A percentile compares a stretch with the other conserved stretches of the same genome.
These are phyloP conservation scores for Dactylellina sp. DNA, from an alignment of 2,329 filamentous ascomycete species.

Conservation along the genomic window DNA sequence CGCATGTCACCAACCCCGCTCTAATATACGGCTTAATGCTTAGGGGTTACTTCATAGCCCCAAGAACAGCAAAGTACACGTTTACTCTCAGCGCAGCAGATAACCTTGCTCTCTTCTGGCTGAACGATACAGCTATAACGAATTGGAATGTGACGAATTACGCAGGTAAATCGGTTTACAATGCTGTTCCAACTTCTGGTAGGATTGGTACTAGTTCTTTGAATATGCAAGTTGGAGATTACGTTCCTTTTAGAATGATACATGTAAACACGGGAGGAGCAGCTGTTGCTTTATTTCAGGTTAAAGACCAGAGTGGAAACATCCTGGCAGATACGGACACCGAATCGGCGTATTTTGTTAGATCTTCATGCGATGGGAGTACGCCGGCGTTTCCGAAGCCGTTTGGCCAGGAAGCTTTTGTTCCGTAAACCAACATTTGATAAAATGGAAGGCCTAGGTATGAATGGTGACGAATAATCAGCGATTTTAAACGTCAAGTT, in stretches of 20 bases:
- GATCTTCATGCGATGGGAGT: not conserved
- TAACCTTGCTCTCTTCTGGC: not conserved
- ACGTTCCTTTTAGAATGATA: slow-evolving; percentile 6
- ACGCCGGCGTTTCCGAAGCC: not conserved
- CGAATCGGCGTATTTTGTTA: slow-evolving; percentile 5
- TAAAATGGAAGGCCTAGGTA: too few relatives aligned
- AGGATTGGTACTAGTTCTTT: too few relatives aligned
- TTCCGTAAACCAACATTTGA: too few relatives aligned
- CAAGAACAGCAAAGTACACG: not conserved
- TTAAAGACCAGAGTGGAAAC: not conserved
- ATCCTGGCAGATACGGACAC: not conserved
- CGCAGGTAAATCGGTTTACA: too few relatives aligned
- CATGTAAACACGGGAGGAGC: not conserved
- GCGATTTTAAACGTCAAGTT: too few relatives aligned
- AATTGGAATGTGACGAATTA: not conserved
- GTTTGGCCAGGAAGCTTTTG: slow-evolving; percentile 4
- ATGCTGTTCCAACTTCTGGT: too few relatives aligned
- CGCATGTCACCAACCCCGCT: not conserved
- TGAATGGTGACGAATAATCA: too few relatives aligned
- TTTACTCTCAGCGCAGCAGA: not conserved
- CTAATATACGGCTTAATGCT: not conserved
- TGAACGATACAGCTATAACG: not conserved
- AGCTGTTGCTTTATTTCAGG: not conserved
- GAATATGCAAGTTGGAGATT: not conserved
- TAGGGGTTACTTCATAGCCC: not conserved